These are phyloP conservation scores for Apodospora peruviana DNA, from an alignment of 495 filamentous ascomycete species.

Conservation along the genomic window DNA sequence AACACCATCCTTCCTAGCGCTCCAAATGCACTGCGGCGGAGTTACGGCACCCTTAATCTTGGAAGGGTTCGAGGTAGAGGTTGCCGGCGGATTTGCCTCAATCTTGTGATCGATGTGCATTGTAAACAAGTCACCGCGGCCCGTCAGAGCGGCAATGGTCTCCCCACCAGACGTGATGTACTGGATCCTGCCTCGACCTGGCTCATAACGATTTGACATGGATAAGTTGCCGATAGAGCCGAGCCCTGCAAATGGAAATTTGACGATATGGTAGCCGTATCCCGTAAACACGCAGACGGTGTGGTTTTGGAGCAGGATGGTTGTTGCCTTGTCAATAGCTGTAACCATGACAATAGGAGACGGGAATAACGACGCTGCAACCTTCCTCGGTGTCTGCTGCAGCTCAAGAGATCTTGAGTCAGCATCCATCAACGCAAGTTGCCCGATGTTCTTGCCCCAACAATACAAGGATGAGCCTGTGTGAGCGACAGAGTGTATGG, in stretches of 20 bases:
- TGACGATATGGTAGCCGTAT: constrained; percentile 83
- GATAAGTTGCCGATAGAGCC: constrained; percentile 65
- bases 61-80: constrained; percentile 83
- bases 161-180: constrained; percentile 81
- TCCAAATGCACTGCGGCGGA: constrained; percentile 75
- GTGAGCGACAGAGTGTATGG: constrained; percentile 86
- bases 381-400: constrained; percentile 76
- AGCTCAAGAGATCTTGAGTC: constrained; percentile 83
- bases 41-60: constrained; percentile 78
- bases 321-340: constrained; percentile 87
- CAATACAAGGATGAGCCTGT: constrained; percentile 78
- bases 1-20: constrained; percentile 74
- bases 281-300: constrained; percentile 91
- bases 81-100: constrained; percentile 50
- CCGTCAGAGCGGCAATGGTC: constrained; percentile 81
- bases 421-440: constrained; percentile 89
- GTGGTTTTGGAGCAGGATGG: constrained; percentile 76
- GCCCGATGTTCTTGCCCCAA: constrained; percentile 94
- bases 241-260: constrained; percentile 65
- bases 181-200: constrained; percentile 54
- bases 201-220: constrained; percentile 60
- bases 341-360: constrained; percentile 71
- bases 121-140: constrained; percentile 79
- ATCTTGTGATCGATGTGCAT: constrained; percentile 61
- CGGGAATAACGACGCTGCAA: constrained; percentile 80